A percentile compares a stretch with the other conserved stretches of the same genome.
phyloP scores from a whole-genome alignment of 192 early-diverging fungal genomes.

The Chytriomyces sp. region DNA sequence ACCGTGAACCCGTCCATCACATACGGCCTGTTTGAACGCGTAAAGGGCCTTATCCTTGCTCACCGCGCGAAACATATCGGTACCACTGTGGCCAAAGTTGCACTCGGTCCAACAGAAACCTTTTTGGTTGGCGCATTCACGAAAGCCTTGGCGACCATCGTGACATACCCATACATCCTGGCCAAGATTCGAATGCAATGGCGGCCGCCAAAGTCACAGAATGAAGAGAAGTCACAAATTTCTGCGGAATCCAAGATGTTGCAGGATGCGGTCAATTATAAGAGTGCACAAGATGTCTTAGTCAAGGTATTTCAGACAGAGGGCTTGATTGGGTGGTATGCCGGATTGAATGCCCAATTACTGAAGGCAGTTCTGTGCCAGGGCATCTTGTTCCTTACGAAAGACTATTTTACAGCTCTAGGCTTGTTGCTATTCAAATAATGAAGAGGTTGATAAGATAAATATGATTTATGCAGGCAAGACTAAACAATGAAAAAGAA shows the following conservation, averaged over 20 bases:
- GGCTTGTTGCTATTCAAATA: background rate
- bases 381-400: slow-evolving; percentile 93
- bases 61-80: slow-evolving; percentile 1
- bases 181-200: slow-evolving; percentile 93
- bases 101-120: slow-evolving; percentile 71
- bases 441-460: background rate
- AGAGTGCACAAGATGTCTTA: slow-evolving; percentile 82
- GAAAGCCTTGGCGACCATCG: slow-evolving; percentile 81
- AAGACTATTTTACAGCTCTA: slow-evolving; percentile 79
- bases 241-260: slow-evolving; percentile 12
- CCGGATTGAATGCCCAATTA: slow-evolving; percentile 95
- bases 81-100: background rate
- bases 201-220: slow-evolving; percentile 45
- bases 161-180: slow-evolving; percentile 94
- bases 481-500: too few species aligned
- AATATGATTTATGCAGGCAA: background rate
- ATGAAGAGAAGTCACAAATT: background rate
- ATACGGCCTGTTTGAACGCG: slow-evolving; percentile 88
- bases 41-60: slow-evolving; percentile 37
- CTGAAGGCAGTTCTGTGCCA: slow-evolving; percentile 97
- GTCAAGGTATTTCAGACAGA: slow-evolving; percentile 72
- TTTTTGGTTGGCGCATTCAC: slow-evolving; percentile 91
- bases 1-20: slow-evolving; percentile 94
- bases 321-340: slow-evolving; percentile 89
- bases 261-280: slow-evolving; percentile 65